These are phyloP conservation scores for Penicillium rolfsii DNA, from an alignment of 2,329 filamentous ascomycete genomes.

Conservation along the genomic window DNA sequence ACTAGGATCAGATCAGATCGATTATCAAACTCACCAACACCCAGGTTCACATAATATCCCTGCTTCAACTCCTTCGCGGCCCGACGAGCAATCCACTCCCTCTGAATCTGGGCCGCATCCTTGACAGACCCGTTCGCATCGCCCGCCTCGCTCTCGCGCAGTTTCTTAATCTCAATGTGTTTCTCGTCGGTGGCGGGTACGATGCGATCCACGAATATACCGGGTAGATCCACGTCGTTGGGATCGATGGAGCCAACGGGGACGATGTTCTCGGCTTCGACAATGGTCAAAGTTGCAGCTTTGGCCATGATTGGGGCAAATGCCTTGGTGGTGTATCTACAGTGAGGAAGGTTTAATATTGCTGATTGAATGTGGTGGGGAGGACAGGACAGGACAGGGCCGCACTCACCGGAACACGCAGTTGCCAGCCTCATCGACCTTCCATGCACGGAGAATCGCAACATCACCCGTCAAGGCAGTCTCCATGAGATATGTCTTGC, in stretches of 20 bases:
- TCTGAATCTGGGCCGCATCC: conserved; percentile 40
- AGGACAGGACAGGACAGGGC: too few relatives aligned
- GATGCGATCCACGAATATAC: conserved; percentile 81
- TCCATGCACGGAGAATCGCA: conserved; percentile 75
- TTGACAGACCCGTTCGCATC: conserved; percentile 43
- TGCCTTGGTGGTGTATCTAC: conserved; percentile 69
- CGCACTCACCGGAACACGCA: conserved; percentile 69
- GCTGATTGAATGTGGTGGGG: neutral
- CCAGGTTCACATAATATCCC: conserved; percentile 42
- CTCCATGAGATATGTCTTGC: conserved; percentile 76
- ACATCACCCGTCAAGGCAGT: conserved; percentile 75
- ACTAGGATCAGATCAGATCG: neutral
- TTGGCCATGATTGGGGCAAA: conserved; percentile 80
- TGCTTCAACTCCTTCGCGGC: conserved; percentile 80
- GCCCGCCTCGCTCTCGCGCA: conserved; percentile 49
- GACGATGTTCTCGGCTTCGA: conserved; percentile 85
- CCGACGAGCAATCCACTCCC: conserved; percentile 70
- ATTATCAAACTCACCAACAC: conserved; percentile 33
- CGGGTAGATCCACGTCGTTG: conserved; percentile 75
- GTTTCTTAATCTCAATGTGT: conserved; percentile 70
- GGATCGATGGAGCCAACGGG: conserved; percentile 72
- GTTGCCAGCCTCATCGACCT: conserved; percentile 76
- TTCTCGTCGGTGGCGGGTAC: conserved; percentile 73
- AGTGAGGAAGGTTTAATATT: neutral
- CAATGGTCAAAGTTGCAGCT: conserved; percentile 75